Conservation (phyloP, 192 early-diverging fungal genomes). For the Entomortierella beljakovae region DNA sequence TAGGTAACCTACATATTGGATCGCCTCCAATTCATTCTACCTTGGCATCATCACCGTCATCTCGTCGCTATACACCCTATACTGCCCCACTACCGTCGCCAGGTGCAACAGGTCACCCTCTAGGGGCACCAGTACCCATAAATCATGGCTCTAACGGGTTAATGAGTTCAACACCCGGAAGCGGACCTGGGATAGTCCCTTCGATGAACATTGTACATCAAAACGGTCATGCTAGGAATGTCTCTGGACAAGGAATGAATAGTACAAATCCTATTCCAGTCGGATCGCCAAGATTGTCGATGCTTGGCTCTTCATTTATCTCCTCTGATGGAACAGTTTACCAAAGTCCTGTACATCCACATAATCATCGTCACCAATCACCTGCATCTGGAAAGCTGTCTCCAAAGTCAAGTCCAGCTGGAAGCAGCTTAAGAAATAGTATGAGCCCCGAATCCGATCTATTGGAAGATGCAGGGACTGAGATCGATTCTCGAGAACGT, state of each 20-base stretch:
- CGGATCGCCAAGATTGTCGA: constrained; percentile 41
- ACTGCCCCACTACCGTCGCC: constrained; percentile 21
- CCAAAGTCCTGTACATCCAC: constrained; percentile 28
- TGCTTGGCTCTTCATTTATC: constrained; percentile 45
- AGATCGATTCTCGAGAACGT: not conserved
- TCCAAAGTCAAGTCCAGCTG: constrained; percentile 25
- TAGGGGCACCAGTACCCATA: constrained; percentile 3
- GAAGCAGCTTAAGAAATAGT: constrained; percentile 25
- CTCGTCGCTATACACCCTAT: constrained; percentile 42
- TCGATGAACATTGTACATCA: not conserved
- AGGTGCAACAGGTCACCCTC: constrained; percentile 11
- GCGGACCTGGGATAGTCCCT: not conserved
- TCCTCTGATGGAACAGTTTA: constrained; percentile 29
- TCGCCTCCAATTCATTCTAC: constrained; percentile 48
- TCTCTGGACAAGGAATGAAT: constrained; percentile 5
- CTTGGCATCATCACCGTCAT: constrained; percentile 33
- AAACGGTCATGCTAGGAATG: constrained; percentile 16
- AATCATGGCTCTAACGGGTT: not conserved
- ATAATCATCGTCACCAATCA: constrained; percentile 22
- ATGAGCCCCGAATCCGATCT: constrained; percentile 29
- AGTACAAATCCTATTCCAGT: constrained; percentile 5
- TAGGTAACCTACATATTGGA: constrained; percentile 56
- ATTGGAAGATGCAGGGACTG: not conserved
- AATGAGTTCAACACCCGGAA: not conserved
- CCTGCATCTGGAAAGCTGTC: not conserved